Conservation (phyloP, 257 asterid species). For the Eustoma russellianum region DNA sequence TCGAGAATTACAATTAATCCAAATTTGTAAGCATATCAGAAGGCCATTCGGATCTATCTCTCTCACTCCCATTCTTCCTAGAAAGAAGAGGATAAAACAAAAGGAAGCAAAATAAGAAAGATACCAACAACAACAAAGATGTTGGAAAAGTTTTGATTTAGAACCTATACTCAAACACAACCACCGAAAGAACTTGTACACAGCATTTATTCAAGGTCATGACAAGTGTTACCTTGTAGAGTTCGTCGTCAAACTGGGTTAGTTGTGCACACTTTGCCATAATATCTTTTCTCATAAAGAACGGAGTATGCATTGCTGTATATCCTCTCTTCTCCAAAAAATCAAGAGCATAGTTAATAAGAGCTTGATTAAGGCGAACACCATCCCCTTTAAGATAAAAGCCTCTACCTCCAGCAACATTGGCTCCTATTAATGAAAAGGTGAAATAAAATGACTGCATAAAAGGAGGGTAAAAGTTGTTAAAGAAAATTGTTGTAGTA, state of each 20-base stretch:
- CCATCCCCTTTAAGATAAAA: constrained; percentile 80
- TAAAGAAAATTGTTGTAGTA: neutral
- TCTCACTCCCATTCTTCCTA: neutral
- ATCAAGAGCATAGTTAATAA: constrained; percentile 62
- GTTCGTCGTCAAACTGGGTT: constrained; percentile 94
- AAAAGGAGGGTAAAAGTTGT: neutral
- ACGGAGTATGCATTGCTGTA: constrained; percentile 65
- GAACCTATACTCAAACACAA: too few relatives aligned
- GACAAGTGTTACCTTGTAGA: constrained; percentile 54
- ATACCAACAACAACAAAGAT: neutral
- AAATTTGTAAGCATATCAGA: too few relatives aligned
- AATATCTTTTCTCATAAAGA: constrained; percentile 83
- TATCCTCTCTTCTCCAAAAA: constrained; percentile 59
- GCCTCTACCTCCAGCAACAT: constrained; percentile 92
- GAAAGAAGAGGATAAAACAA: neutral
- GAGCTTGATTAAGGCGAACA: constrained; percentile 73
- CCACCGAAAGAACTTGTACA: too few relatives aligned
- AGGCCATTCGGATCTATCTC: neutral
- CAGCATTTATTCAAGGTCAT: too few relatives aligned
- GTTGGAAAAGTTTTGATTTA: neutral
- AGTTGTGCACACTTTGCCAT: constrained; percentile 96
- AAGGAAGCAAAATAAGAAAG: neutral
- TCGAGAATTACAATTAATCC: too few relatives aligned
- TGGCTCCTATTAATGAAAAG: constrained; percentile 41
- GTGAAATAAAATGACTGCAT: neutral